Conservation (phyloP, 1,139 yeast genomes). For the Pichia sp. region DNA sequence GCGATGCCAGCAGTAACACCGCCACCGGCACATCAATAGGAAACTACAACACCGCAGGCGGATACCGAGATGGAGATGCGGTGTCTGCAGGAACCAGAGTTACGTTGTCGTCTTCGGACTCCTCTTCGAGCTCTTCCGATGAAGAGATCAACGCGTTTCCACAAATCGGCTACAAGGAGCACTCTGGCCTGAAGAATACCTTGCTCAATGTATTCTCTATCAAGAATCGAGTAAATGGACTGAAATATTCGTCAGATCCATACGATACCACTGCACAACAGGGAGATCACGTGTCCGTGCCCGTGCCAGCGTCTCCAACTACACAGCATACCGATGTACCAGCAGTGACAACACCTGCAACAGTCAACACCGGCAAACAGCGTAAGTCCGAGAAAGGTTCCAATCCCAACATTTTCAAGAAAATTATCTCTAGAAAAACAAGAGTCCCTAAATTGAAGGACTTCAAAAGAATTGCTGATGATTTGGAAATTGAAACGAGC, state of each 20-base stretch:
- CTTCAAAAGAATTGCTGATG: conserved; percentile 27
- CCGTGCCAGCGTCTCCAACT: background rate
- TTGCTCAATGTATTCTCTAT: conserved; percentile 6
- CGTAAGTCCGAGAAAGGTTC: background rate
- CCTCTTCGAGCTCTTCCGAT: background rate
- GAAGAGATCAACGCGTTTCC: background rate
- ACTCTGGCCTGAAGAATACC: conserved; percentile 2
- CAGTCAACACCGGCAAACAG: background rate
- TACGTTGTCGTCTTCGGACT: background rate
- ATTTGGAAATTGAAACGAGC: conserved; percentile 27
- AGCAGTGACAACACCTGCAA: background rate
- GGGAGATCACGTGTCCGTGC: too few species aligned
- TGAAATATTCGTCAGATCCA: background rate
- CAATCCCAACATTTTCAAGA: conserved; percentile 23
- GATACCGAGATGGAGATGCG: too few species aligned
- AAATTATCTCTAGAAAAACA: conserved; percentile 21
- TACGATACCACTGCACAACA: background rate
- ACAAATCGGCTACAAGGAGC: background rate
- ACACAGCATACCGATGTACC: background rate
- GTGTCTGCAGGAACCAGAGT: too few species aligned
- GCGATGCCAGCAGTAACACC: too few species aligned
- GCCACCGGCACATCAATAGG: too few species aligned
- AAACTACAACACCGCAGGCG: too few species aligned
- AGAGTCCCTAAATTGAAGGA: conserved; percentile 28
- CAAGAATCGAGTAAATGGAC: background rate